phyloP scores from a whole-genome alignment of 208 protist species.

The Wallacemonas sp. region DNA sequence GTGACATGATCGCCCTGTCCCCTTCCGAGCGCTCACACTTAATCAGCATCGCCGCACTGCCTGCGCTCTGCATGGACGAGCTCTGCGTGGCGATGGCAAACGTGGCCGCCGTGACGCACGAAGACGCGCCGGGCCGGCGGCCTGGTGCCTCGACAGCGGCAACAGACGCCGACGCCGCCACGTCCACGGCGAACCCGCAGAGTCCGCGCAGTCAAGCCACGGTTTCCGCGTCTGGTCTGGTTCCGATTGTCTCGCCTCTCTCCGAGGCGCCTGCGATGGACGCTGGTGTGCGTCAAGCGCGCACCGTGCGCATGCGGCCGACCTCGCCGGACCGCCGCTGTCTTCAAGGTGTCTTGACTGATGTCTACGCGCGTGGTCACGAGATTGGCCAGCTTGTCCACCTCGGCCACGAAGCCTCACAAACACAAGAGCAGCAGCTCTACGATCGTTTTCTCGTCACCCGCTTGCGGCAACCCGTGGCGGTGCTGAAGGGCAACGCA shows the following conservation, averaged over 20 bases:
- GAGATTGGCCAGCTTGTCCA: constrained; percentile 52
- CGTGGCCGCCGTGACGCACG: constrained; percentile 29
- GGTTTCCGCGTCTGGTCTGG: background rate
- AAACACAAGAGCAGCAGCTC: constrained; percentile 35
- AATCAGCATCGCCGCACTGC: constrained; percentile 62
- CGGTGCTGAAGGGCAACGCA: background rate
- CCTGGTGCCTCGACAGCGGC: background rate
- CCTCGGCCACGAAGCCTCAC: constrained; percentile 33
- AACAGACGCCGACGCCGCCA: background rate
- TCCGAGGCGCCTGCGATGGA: too few species aligned
- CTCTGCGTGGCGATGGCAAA: constrained; percentile 71
- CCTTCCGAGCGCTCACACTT: constrained; percentile 62
- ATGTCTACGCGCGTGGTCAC: constrained; percentile 31
- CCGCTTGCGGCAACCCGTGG: constrained; percentile 41
- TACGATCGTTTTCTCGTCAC: constrained; percentile 61
- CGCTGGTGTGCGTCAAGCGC: too few species aligned
- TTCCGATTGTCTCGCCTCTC: background rate
- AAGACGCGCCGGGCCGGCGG: too few species aligned
- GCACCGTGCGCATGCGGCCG: constrained; percentile 28
- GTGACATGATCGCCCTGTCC: constrained; percentile 34
- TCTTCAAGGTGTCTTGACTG: constrained; percentile 29
- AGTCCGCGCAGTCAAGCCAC: background rate
- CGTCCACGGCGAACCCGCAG: background rate
- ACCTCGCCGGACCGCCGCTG: constrained; percentile 48
- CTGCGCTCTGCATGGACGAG: constrained; percentile 73